Percentiles rank a stretch among this genome's conserved stretches.
These are phyloP conservation scores for Phialophora tarda DNA, from an alignment of 2,329 filamentous ascomycete genomes.

Conservation along the genomic window DNA sequence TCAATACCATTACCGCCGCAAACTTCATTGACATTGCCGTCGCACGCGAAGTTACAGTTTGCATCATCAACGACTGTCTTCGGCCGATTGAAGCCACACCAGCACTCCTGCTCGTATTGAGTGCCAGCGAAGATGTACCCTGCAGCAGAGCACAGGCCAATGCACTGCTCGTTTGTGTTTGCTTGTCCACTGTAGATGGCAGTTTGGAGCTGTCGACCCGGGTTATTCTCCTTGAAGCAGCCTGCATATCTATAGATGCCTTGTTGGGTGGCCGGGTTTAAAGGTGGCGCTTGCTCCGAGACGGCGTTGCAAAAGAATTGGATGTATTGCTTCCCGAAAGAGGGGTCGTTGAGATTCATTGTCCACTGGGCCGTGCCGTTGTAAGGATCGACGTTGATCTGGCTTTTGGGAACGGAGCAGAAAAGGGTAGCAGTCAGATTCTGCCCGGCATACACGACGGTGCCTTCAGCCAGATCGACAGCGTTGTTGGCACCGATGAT, in stretches of 20 bases:
- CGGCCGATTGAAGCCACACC: constrained; percentile 44
- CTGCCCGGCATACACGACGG: constrained; percentile 56
- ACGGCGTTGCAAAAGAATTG: constrained; percentile 36
- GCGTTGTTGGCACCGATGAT: constrained; percentile 62
- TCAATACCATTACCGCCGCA: constrained; percentile 40
- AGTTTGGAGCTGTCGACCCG: constrained; percentile 43
- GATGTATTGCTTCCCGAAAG: constrained; percentile 44
- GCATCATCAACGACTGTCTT: constrained; percentile 36
- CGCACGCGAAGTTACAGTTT: constrained; percentile 40
- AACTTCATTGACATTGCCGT: constrained; percentile 37
- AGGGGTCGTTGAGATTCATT: constrained; percentile 51
- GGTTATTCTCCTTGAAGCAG: constrained; percentile 43
- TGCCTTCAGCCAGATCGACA: constrained; percentile 64
- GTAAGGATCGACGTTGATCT: constrained; percentile 62
- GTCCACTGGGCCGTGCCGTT: constrained; percentile 53
- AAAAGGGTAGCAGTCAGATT: constrained; percentile 60
- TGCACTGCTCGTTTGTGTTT: constrained; percentile 43
- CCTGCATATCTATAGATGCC: constrained; percentile 42
- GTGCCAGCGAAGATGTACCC: constrained; percentile 42
- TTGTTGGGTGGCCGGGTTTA: constrained; percentile 31
- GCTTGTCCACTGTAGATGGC: constrained; percentile 37
- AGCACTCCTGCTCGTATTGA: constrained; percentile 44
- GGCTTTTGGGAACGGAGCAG: constrained; percentile 62
- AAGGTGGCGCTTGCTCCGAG: constrained; percentile 31
- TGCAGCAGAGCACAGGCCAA: constrained; percentile 36